Evolutionary conservation across 78 protist species (phyloP), one percentile per base, ranked within the genome.

Genomic region (Anaeramoeba flamelloides): DNA sequence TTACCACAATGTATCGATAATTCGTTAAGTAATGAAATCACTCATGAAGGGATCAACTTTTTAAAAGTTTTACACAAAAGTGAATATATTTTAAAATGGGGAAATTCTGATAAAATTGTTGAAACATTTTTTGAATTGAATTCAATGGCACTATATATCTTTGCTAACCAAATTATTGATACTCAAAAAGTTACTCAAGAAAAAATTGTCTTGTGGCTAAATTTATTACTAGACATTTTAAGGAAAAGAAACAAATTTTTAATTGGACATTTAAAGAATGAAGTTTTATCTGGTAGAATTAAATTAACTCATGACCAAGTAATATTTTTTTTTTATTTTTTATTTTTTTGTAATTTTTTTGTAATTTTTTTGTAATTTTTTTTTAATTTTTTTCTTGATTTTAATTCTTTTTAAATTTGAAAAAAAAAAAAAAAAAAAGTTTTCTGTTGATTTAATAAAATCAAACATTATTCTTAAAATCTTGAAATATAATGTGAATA

Each of bases 91-190:
- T 84, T 78, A 22, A 36, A 75, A 75, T 84, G 87, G 87, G 76
- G 74, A 34, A 83, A 75, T 0, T 75, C 37, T 41, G 77, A 82
- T 39, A 69, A 77, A 76, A 77, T 87, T 2, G 34, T 8, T 53
- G 79, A 79, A 65, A 81, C 86, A 22, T 87, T 87, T n/a, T 87
- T 86, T 87, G 88, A 87, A 75, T 78, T 87, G n/a, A 39, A 80
- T 33, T 81, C 83, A 53, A 53, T 53, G 8, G 17, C 17, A 26
- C 17, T 53, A 8, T 53, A 26, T 53, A 26, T 17, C 34, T 26
- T 53, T 53, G 69, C 34, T 26, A 53, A 53, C 17, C 17, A 26
- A 53, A 53, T 53, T 53, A 17, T 53, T 53, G 69, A 53, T 26
- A 26, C 69, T 26, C 8, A 26, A 26, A 17, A 53, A 53, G 17